These are phyloP conservation scores for Pseudogymnoascus sp. DNA, from an alignment of 2,329 filamentous ascomycete species.

Conservation along the genomic window DNA sequence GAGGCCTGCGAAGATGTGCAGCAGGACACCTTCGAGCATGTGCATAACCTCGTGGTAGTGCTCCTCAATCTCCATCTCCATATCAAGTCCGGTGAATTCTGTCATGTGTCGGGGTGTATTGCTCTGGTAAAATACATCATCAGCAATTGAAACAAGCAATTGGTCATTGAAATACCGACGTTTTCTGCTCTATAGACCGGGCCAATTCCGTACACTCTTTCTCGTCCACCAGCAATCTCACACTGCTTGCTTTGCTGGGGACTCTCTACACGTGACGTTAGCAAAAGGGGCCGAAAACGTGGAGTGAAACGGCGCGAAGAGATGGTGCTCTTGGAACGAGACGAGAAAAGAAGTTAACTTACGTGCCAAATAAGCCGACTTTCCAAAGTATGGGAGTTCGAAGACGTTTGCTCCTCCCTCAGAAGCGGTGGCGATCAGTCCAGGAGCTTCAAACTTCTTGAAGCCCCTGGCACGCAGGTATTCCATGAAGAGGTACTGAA, in stretches of 20 bases:
- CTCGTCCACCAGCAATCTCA: slow-evolving; percentile 70
- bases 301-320: too few relatives aligned
- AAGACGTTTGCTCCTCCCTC: slow-evolving; percentile 90
- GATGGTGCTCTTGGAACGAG: not conserved
- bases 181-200: too few relatives aligned
- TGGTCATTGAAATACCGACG: too few relatives aligned
- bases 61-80: slow-evolving; percentile 82
- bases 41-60: slow-evolving; percentile 68
- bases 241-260: too few relatives aligned
- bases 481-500: slow-evolving; percentile 58
- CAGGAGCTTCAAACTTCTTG: slow-evolving; percentile 80
- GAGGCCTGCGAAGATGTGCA: slow-evolving; percentile 73
- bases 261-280: too few relatives aligned
- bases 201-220: slow-evolving; percentile 72
- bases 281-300: too few relatives aligned
- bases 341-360: not conserved
- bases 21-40: slow-evolving; percentile 65
- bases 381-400: slow-evolving; percentile 79
- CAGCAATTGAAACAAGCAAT: too few relatives aligned
- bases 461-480: slow-evolving; percentile 72
- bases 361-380: slow-evolving; percentile 61
- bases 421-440: slow-evolving; percentile 79
- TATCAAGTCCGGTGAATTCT: slow-evolving; percentile 81
- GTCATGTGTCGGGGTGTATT: slow-evolving; percentile 82
- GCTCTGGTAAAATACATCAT: too few relatives aligned